phyloP scores from a whole-genome alignment of 192 early-diverging fungal genomes.

The Mortierella claussenii region DNA sequence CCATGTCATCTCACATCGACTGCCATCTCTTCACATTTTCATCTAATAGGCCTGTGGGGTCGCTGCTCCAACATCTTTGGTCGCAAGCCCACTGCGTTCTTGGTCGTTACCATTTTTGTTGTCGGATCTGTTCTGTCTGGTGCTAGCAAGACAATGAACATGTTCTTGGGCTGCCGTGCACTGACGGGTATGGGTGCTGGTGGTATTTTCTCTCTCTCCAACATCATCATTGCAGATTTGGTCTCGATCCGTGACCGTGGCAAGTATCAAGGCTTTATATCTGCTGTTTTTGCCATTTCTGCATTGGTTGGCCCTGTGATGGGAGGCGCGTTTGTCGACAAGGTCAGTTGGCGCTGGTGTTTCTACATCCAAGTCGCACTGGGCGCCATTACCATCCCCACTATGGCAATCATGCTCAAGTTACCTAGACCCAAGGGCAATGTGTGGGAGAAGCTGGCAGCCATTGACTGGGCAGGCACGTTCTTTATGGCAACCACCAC shows the following conservation, averaged over 20 bases:
- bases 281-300: slow-evolving; percentile 79
- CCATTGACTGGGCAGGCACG: slow-evolving; percentile 77
- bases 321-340: slow-evolving; percentile 85
- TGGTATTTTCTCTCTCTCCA: slow-evolving; percentile 77
- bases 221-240: slow-evolving; percentile 87
- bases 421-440: slow-evolving; percentile 66
- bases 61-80: slow-evolving; percentile 57
- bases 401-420: slow-evolving; percentile 68
- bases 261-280: slow-evolving; percentile 82
- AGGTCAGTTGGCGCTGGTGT: slow-evolving; percentile 70
- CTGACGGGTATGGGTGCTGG: slow-evolving; percentile 59
- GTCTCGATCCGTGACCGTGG: slow-evolving; percentile 84
- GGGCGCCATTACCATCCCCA: slow-evolving; percentile 70
- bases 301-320: slow-evolving; percentile 83
- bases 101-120: slow-evolving; percentile 35
- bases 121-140: slow-evolving; percentile 49
- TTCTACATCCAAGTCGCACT: slow-evolving; percentile 73
- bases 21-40: too few species aligned
- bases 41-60: slow-evolving; percentile 46
- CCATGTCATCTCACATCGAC: too few species aligned
- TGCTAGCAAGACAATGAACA: slow-evolving; percentile 32
- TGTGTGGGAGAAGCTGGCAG: slow-evolving; percentile 65
- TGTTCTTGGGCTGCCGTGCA: slow-evolving; percentile 48
- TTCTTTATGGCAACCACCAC: slow-evolving; percentile 58
- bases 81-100: slow-evolving; percentile 45